Evolutionary conservation across 495 filamentous ascomycete species (phyloP), one percentile per base, ranked within the genome.

Genomic region (Astrocystis sublimbata): DNA sequence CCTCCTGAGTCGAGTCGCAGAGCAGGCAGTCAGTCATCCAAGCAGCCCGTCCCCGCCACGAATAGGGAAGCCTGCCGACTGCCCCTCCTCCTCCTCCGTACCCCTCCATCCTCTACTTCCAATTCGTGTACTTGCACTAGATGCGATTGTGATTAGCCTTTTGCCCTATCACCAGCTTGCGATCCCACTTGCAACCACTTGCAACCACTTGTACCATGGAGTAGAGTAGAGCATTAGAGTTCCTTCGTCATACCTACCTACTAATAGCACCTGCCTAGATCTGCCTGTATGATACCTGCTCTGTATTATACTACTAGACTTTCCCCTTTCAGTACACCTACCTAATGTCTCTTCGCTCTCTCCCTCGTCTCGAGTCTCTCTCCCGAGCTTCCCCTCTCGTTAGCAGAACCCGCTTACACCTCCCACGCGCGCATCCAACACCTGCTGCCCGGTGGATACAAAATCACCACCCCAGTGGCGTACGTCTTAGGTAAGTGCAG

Each of bases 371-470:
- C 68, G 63, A 68, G 59, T 64, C 43, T 52, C 13, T 66, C 38
- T 61, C 70, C 62, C 70, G 65, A 62, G 33, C 61, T 65, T 68
- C 68, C 61, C 62, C 62, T 50, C 45, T 40, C 30, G 52, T 58
- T 61, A 68, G 54, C 30, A 56, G 56, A 68, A 60, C 61, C 59
- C 63, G 42, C 56, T 55, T 61, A 54, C 59, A 42, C 43, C 57
- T 45, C 46, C 58, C 35, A 45, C 61, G 24, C 60, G 36, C 57
- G 62, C 66, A 43, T 36, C 49, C 61, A 26, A 53, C 53, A 21
- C 42, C 49, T 41, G 15, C 33, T 55, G 43, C 60, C 41, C 70
- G 62, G 65, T 67, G 63, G 67, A 66, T 61, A 66, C 63, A 43
- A 26, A 58, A 55, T 64, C 68, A 65, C 49, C 15, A 55, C 62